Evolutionary conservation across 1,284 basidiomycete genomes (phyloP).

Genomic region (Ceratobasidium theobromae): DNA sequence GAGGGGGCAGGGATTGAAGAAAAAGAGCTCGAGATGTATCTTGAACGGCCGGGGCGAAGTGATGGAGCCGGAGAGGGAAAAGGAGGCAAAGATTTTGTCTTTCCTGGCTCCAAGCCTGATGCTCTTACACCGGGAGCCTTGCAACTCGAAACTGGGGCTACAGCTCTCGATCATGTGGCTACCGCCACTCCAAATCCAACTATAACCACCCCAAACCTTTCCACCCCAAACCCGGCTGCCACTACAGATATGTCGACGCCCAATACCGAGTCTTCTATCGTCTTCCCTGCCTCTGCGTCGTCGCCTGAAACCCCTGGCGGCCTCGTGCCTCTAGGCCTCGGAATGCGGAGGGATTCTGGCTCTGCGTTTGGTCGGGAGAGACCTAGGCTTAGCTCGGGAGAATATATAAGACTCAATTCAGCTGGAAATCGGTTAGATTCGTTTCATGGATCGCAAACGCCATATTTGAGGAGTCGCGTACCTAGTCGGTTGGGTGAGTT

Average conservation of each 20-base stretch:
- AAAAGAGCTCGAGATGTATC: constrained; percentile 17
- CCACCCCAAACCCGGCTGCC: constrained; percentile 52
- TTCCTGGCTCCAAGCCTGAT: background rate
- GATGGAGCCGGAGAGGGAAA: background rate
- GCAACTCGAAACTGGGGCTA: constrained; percentile 19
- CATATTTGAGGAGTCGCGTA: constrained; percentile 77
- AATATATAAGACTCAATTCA: constrained; percentile 58
- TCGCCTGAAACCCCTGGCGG: constrained; percentile 34
- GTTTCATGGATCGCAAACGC: constrained; percentile 43
- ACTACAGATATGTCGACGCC: constrained; percentile 31
- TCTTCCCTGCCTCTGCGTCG: constrained; percentile 61
- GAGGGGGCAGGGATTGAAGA: background rate
- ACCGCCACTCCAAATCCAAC: background rate
- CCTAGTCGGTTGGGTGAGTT: constrained; percentile 67
- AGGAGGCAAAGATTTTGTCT: background rate
- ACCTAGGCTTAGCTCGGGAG: constrained; percentile 47
- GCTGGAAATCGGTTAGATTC: constrained; percentile 52
- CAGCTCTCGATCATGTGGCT: constrained; percentile 23
- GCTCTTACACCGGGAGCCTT: constrained; percentile 6
- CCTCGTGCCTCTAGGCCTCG: constrained; percentile 53
- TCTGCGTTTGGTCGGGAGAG: constrained; percentile 47
- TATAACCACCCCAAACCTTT: constrained; percentile 43
- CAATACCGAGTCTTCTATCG: constrained; percentile 58
- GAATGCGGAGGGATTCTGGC: constrained; percentile 40
- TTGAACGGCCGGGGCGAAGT: background rate